phyloP scores from a whole-genome alignment of 805 yeast species.

The Yarrowia sp. region DNA sequence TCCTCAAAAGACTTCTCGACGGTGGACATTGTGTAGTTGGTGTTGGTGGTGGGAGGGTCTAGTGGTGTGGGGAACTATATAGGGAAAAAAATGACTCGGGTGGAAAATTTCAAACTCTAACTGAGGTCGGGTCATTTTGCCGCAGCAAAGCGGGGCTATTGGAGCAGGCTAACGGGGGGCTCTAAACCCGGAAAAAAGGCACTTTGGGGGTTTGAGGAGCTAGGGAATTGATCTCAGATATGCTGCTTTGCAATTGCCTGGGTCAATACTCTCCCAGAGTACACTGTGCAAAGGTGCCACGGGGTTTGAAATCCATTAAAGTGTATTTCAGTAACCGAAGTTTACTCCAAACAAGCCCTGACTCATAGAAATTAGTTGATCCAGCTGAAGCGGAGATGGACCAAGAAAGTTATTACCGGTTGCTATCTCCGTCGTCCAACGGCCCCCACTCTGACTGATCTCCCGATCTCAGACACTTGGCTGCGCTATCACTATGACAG shows the following conservation, averaged over 20 bases:
- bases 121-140: conserved; percentile 22
- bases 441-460: no score
- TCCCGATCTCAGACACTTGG: no score
- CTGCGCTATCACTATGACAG: no score
- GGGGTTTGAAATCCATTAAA: no score
- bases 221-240: not conserved
- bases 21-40: conserved; percentile 16
- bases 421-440: conserved; percentile 9
- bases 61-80: conserved; percentile 27
- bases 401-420: not conserved
- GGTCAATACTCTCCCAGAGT: no score
- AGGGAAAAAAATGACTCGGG: conserved; percentile 27
- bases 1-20: conserved; percentile 27
- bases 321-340: conserved; percentile 19
- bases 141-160: conserved; percentile 21
- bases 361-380: conserved; percentile 9
- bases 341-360: conserved; percentile 4
- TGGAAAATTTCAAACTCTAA: conserved; percentile 26
- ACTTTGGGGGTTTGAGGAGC: not conserved
- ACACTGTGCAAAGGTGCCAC: no score
- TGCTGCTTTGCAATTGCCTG: not conserved
- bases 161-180: not conserved
- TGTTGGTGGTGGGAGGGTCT: not conserved
- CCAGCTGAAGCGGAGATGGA: not conserved
- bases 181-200: not conserved